These are phyloP conservation scores for Santalum album DNA, from an alignment of 164 flowering plant genomes.

Conservation along the genomic window DNA sequence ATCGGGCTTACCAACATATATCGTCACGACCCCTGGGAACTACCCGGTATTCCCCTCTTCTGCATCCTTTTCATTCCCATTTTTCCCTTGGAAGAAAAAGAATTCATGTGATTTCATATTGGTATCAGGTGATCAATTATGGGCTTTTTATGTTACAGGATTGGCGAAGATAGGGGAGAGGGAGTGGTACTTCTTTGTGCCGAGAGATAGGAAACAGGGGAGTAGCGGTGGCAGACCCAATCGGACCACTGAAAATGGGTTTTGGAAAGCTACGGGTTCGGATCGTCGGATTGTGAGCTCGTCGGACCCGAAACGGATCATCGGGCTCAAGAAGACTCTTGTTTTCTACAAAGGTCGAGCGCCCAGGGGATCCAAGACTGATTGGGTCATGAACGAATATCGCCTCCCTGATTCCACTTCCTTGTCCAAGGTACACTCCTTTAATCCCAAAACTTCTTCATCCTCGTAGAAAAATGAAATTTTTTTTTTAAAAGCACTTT, in stretches of 20 bases:
- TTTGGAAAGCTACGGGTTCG: constrained; percentile 97
- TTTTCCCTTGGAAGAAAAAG: too few relatives aligned
- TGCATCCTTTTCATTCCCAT: too few relatives aligned
- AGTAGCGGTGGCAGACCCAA: constrained; percentile 83
- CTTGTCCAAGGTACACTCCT: constrained; percentile 25
- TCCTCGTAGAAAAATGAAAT: background rate
- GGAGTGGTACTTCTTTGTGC: constrained; percentile 97
- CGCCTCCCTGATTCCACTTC: constrained; percentile 43
- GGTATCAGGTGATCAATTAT: background rate
- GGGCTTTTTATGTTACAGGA: constrained; percentile 30
- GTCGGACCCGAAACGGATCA: constrained; percentile 27
- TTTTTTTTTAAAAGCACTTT: too few relatives aligned
- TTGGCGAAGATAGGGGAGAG: constrained; percentile 81
- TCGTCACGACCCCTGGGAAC: constrained; percentile 64
- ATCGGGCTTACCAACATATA: constrained; percentile 77
- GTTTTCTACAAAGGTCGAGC: constrained; percentile 89
- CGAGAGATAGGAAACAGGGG: constrained; percentile 63
- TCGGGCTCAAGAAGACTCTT: constrained; percentile 79
- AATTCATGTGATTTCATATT: too few relatives aligned
- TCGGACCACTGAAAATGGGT: constrained; percentile 71
- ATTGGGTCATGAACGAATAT: constrained; percentile 97
- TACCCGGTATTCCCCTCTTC: constrained; percentile 49
- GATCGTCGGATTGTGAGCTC: constrained; percentile 55
- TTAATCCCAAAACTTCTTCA: too few relatives aligned
- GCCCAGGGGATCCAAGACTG: constrained; percentile 70